phyloP scores from a whole-genome alignment of 495 filamentous ascomycete genomes.

The Aeminium ludgeri region DNA sequence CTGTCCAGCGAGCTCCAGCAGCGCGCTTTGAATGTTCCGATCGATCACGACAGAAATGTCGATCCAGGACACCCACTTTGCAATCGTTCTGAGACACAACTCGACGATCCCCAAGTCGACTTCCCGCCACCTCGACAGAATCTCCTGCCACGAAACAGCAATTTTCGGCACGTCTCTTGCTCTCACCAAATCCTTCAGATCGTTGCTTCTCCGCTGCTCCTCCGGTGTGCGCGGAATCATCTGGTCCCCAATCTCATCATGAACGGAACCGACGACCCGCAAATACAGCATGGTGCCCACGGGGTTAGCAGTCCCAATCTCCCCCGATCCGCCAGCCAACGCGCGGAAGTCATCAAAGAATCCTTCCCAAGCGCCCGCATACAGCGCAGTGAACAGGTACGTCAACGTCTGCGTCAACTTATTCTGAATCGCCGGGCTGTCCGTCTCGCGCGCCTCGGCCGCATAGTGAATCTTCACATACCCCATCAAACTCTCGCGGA shows the following conservation, averaged over 20 bases:
- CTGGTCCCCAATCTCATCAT: slow-evolving; percentile 93
- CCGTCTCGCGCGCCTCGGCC: slow-evolving; percentile 33
- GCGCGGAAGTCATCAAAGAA: slow-evolving; percentile 78
- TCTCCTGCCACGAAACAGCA: slow-evolving; percentile 75
- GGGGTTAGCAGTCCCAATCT: slow-evolving; percentile 35
- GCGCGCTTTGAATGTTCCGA: slow-evolving; percentile 59
- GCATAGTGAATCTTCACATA: slow-evolving; percentile 63
- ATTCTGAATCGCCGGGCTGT: slow-evolving; percentile 71
- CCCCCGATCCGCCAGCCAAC: slow-evolving; percentile 37
- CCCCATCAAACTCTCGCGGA: slow-evolving; percentile 59
- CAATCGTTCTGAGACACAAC: slow-evolving; percentile 71
- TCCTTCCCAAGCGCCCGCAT: slow-evolving; percentile 64
- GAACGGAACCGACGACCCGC: slow-evolving; percentile 67
- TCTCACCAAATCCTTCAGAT: slow-evolving; percentile 78
- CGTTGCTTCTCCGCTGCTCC: slow-evolving; percentile 61
- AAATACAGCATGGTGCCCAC: slow-evolving; percentile 73
- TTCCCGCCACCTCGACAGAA: slow-evolving; percentile 63
- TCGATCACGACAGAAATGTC: slow-evolving; percentile 89
- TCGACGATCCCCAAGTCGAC: slow-evolving; percentile 60
- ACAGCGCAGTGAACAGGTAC: slow-evolving; percentile 70
- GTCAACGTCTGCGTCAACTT: slow-evolving; percentile 93
- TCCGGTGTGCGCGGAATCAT: slow-evolving; percentile 55
- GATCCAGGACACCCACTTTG: slow-evolving; percentile 95
- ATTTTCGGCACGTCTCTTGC: slow-evolving; percentile 73
- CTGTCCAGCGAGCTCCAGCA: slow-evolving; percentile 59